These are phyloP conservation scores for Syncephalastrum sp. DNA, from an alignment of 371 early-diverging fungal species.

Conservation along the genomic window DNA sequence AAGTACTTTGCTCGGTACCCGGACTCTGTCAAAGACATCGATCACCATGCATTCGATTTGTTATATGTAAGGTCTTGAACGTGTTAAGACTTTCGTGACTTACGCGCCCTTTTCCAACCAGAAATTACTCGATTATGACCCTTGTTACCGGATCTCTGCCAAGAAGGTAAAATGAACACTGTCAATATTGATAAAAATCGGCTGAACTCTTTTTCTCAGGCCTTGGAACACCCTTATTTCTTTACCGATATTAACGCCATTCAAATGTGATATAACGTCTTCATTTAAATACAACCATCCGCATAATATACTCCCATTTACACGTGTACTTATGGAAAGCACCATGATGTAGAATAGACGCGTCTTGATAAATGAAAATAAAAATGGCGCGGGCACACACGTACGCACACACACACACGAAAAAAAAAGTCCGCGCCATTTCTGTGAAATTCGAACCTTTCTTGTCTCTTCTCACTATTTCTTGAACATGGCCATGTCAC, in stretches of 20 bases:
- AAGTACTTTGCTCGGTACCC: background rate
- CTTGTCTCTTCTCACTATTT: slow-evolving; percentile 7
- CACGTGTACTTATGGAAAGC: no score
- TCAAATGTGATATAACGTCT: no score
- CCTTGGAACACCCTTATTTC: slow-evolving; percentile 19
- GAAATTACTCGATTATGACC: slow-evolving; percentile 16
- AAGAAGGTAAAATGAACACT: slow-evolving; percentile 9
- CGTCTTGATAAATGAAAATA: no score
- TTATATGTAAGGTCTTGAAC: slow-evolving; percentile 7
- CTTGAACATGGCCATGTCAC: slow-evolving; percentile 41
- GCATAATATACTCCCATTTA: no score
- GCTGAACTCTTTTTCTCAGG: slow-evolving; percentile 6
- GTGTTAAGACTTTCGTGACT: background rate
- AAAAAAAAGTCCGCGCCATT: background rate
- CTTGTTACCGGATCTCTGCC: slow-evolving; percentile 15
- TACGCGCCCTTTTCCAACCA: slow-evolving; percentile 1
- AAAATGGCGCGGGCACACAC: background rate
- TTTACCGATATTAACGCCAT: slow-evolving; percentile 11
- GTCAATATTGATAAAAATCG: background rate
- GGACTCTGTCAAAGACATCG: slow-evolving; percentile 5
- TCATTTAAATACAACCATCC: no score
- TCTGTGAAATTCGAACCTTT: background rate
- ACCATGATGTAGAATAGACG: background rate
- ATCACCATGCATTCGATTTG: slow-evolving; percentile 11
- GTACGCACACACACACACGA: no score